Evolutionary conservation across 1,284 basidiomycete species (phyloP).

Genomic region (Coniferiporia weirii): DNA sequence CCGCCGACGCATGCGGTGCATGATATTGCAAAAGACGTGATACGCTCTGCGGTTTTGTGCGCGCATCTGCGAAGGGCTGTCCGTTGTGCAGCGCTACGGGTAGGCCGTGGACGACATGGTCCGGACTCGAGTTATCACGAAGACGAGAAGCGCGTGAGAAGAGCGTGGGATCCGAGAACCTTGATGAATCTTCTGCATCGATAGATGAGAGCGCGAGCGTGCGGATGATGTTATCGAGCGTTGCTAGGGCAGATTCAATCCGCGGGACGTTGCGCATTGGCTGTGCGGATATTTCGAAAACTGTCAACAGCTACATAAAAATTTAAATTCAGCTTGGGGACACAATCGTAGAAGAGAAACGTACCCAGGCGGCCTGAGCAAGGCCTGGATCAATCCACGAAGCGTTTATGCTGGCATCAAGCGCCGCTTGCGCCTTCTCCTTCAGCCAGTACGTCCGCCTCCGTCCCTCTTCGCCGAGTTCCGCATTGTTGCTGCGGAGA

Average conservation of each 20-base stretch:
- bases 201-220: constrained; percentile 47
- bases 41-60: neutral
- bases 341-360: constrained; percentile 21
- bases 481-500: constrained; percentile 63
- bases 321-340: too few relatives aligned
- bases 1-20: neutral
- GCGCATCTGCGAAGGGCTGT: constrained; percentile 1
- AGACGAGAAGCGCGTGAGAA: constrained; percentile 26
- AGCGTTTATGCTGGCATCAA: constrained; percentile 65
- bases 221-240: constrained; percentile 64
- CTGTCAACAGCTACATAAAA: constrained; percentile 49
- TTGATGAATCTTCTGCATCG: constrained; percentile 30
- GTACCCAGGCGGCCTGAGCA: constrained; percentile 70
- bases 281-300: constrained; percentile 69
- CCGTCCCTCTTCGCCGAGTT: constrained; percentile 42
- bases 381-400: constrained; percentile 67
- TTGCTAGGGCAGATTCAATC: constrained; percentile 49
- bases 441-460: constrained; percentile 51
- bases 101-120: neutral
- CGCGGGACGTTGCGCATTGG: constrained; percentile 51
- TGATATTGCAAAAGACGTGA: constrained; percentile 14
- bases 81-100: constrained; percentile 12
- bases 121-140: neutral
- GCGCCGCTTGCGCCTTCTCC: constrained; percentile 61
- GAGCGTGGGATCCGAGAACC: neutral